These are phyloP conservation scores for Pythium monospermum DNA, from an alignment of 352 stramenopile species.

Conservation along the genomic window DNA sequence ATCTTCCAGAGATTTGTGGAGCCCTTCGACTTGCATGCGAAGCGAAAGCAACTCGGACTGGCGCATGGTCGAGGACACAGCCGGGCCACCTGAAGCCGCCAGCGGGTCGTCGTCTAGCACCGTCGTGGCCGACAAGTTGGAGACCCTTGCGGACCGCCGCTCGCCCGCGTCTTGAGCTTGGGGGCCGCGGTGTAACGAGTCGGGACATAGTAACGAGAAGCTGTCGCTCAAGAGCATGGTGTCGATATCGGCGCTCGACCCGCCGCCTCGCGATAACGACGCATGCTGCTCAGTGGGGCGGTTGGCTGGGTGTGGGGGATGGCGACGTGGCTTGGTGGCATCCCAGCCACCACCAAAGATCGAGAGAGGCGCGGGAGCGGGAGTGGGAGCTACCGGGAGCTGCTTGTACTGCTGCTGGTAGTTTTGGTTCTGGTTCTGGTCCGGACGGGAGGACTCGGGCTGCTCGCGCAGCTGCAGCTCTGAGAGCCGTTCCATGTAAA, in stretches of 20 bases:
- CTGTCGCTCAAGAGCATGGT: conserved; percentile 46
- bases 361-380: too few relatives aligned
- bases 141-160: conserved; percentile 29
- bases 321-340: too few relatives aligned
- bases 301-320: neutral
- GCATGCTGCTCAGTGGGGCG: neutral
- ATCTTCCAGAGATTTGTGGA: conserved; percentile 41
- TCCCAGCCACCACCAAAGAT: too few relatives aligned
- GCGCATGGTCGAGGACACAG: too few relatives aligned
- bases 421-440: neutral
- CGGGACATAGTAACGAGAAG: conserved; percentile 50
- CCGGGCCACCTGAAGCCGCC: too few relatives aligned
- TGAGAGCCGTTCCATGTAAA: conserved; percentile 19
- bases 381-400: too few relatives aligned
- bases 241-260: conserved; percentile 29
- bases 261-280: neutral
- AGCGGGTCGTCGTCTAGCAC: conserved; percentile 19
- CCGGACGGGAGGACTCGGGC: too few relatives aligned
- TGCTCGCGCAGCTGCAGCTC: conserved; percentile 11
- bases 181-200: conserved; percentile 28
- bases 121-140: conserved; percentile 32
- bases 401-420: neutral
- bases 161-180: conserved; percentile 44
- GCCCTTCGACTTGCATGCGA: conserved; percentile 40
- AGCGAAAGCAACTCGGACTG: conserved; percentile 41